A percentile compares a stretch with the other conserved stretches of the same genome.
These are phyloP conservation scores for Aspergillus bertholletiae DNA, from an alignment of 495 filamentous ascomycete genomes.

Conservation along the genomic window DNA sequence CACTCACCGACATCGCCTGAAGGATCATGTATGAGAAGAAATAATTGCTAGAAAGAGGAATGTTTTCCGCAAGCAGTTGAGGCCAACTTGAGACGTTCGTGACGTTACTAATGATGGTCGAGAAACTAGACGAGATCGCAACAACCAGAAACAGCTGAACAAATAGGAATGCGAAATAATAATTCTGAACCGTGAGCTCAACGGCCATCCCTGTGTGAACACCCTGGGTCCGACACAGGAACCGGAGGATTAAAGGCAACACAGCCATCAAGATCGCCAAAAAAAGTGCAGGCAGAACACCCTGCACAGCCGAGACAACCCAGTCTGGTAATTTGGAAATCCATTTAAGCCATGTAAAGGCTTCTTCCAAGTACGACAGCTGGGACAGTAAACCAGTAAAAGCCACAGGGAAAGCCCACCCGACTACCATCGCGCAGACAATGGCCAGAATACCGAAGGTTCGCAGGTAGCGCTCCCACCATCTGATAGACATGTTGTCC, in stretches of 20 bases:
- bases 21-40: constrained; percentile 99
- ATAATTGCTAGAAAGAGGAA: constrained; percentile 90
- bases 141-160: constrained; percentile 94
- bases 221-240: constrained; percentile 73
- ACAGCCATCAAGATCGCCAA: constrained; percentile 77
- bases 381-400: constrained; percentile 82
- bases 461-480: constrained; percentile 88
- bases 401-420: constrained; percentile 89
- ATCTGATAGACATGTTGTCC: constrained; percentile 96
- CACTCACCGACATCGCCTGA: constrained; percentile 85
- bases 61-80: constrained; percentile 69
- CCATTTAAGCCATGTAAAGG: constrained; percentile 68
- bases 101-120: constrained; percentile 60
- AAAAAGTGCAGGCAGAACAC: constrained; percentile 78
- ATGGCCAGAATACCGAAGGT: constrained; percentile 60
- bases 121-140: constrained; percentile 77
- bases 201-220: constrained; percentile 77
- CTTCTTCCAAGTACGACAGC: constrained; percentile 60
- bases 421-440: constrained; percentile 74
- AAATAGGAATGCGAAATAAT: constrained; percentile 94
- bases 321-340: constrained; percentile 58
- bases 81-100: constrained; percentile 60
- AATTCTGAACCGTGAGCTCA: constrained; percentile 80
- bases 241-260: constrained; percentile 73
- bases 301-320: constrained; percentile 71